phyloP scores from a whole-genome alignment of 2,329 filamentous ascomycete species.

The Arachnomyces sp. region DNA sequence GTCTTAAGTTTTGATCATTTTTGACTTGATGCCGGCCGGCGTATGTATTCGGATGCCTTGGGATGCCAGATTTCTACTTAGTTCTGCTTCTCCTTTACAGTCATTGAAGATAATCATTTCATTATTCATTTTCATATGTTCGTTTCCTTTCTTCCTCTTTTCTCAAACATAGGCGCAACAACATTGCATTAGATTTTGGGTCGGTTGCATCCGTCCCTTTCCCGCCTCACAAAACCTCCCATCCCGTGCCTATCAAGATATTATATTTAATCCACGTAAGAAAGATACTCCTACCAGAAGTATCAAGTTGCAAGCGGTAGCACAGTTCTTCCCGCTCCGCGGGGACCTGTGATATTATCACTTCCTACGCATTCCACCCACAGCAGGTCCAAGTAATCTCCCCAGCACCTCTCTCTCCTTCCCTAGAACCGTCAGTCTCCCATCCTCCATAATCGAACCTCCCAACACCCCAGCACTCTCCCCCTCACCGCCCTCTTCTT shows the following conservation, averaged over 20 bases:
- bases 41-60: too few species aligned
- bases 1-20: too few species aligned
- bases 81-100: too few species aligned
- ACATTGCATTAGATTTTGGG: background rate
- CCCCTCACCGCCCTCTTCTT: conserved; percentile 10
- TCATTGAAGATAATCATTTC: background rate
- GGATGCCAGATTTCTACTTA: too few species aligned
- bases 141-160: background rate
- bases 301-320: too few species aligned
- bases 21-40: too few species aligned
- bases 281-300: too few species aligned
- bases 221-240: background rate
- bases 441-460: conserved; percentile 53
- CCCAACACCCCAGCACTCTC: conserved; percentile 34
- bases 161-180: background rate
- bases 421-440: conserved; percentile 56
- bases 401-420: conserved; percentile 62
- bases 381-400: conserved; percentile 49
- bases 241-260: too few species aligned
- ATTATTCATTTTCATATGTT: background rate
- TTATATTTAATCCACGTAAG: too few species aligned
- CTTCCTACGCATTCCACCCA: conserved; percentile 21
- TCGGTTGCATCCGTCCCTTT: background rate
- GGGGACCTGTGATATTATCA: conserved; percentile 10
- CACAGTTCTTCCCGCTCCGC: background rate